These are phyloP conservation scores for Pestalotiopsis sp. DNA, from an alignment of 2,329 filamentous ascomycete species.

Conservation along the genomic window DNA sequence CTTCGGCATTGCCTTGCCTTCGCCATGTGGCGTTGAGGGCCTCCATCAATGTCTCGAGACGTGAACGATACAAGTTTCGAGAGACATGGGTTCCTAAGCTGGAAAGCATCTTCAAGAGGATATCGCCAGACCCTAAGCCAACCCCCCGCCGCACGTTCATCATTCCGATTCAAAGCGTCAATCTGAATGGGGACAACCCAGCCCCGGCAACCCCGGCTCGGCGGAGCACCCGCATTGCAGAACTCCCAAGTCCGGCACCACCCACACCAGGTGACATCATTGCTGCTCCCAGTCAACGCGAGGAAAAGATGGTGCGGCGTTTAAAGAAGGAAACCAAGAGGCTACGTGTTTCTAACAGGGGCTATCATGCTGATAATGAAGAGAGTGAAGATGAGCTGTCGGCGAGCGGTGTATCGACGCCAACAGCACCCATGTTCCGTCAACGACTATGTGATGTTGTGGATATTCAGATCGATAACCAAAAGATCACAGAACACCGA, in stretches of 20 bases:
- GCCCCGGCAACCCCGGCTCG: slow-evolving; percentile 16
- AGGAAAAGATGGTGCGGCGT: slow-evolving; percentile 15
- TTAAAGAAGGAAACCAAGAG: slow-evolving; percentile 20
- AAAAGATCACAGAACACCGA: slow-evolving; percentile 68
- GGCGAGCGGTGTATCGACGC: neutral
- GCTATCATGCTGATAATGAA: slow-evolving; percentile 32
- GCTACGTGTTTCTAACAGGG: slow-evolving; percentile 19
- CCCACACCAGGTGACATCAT: slow-evolving; percentile 17
- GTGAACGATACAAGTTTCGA: slow-evolving; percentile 76
- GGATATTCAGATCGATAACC: slow-evolving; percentile 73
- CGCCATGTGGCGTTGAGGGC: slow-evolving; percentile 72
- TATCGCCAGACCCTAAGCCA: slow-evolving; percentile 18
- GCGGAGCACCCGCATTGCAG: slow-evolving; percentile 29
- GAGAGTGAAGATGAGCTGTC: slow-evolving; percentile 34
- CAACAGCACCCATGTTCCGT: slow-evolving; percentile 35
- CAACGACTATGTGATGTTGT: slow-evolving; percentile 73
- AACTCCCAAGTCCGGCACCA: slow-evolving; percentile 13
- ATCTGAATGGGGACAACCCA: neutral
- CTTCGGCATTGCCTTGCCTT: slow-evolving; percentile 64
- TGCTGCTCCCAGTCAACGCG: slow-evolving; percentile 11
- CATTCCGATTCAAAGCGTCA: neutral
- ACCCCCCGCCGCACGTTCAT: slow-evolving; percentile 9
- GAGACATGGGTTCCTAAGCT: slow-evolving; percentile 75
- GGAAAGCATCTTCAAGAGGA: slow-evolving; percentile 57
- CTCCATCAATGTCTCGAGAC: slow-evolving; percentile 80